Percentiles rank a stretch among this genome's conserved stretches.
phyloP scores from a whole-genome alignment of 2,329 filamentous ascomycete genomes.

The Neofusicoccum ribis region DNA sequence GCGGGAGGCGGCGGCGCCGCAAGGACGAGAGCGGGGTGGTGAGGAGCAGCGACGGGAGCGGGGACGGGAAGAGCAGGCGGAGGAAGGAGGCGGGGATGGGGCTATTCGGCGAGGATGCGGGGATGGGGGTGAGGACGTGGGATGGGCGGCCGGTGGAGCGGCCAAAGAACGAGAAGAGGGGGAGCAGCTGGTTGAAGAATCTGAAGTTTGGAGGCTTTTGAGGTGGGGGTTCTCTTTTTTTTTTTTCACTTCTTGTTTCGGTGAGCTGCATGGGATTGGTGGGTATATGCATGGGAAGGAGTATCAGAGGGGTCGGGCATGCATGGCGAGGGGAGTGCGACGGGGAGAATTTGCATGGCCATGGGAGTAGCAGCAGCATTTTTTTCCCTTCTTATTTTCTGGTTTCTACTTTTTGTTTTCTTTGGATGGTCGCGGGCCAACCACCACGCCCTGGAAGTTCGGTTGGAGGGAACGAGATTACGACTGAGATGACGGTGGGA shows the following conservation, averaged over 20 bases:
- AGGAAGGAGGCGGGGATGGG: background rate
- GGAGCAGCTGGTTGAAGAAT: slow-evolving; percentile 19
- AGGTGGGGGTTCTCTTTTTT: background rate
- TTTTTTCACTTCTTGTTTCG: background rate
- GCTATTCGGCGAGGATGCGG: slow-evolving; percentile 6
- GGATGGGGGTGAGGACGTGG: slow-evolving; percentile 15
- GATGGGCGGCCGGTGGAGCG: slow-evolving; percentile 18
- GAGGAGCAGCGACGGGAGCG: slow-evolving; percentile 14
- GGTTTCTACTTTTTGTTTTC: background rate
- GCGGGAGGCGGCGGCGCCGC: slow-evolving; percentile 1
- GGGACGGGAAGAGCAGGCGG: background rate
- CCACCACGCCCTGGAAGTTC: too few species aligned
- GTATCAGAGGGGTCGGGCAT: background rate
- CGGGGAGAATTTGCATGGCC: background rate
- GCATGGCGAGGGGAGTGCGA: background rate
- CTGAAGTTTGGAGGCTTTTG: slow-evolving; percentile 18
- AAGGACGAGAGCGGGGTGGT: background rate
- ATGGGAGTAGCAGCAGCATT: background rate
- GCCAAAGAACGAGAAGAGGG: slow-evolving; percentile 8
- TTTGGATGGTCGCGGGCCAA: background rate
- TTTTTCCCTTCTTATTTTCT: background rate
- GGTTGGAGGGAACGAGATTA: background rate
- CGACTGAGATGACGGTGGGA: background rate
- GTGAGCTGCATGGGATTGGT: background rate
- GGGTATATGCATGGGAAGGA: background rate